phyloP scores from a whole-genome alignment of 2,329 filamentous ascomycete species.

The Fusarium bulbicola region DNA sequence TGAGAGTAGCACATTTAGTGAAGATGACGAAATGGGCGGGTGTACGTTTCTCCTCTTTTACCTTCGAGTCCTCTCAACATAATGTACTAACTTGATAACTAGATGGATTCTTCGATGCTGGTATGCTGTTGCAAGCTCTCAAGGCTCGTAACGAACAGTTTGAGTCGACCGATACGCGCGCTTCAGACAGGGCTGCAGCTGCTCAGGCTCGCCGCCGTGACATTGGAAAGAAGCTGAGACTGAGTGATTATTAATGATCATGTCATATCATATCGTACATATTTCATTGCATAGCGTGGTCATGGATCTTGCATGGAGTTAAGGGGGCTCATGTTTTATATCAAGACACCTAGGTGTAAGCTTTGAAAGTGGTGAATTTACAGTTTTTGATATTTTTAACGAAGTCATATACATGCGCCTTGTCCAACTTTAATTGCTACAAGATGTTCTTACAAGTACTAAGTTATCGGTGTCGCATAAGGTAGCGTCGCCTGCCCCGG shows the following conservation, averaged over 20 bases:
- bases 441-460: background rate
- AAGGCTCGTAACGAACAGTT: constrained; percentile 72
- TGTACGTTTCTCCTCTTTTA: constrained; percentile 69
- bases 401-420: background rate
- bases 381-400: background rate
- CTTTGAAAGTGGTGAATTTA: background rate
- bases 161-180: constrained; percentile 61
- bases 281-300: constrained; percentile 19
- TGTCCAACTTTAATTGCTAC: background rate
- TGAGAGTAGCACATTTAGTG: constrained; percentile 77
- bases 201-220: constrained; percentile 69
- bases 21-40: constrained; percentile 90
- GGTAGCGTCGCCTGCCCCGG: background rate
- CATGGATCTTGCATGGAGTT: constrained; percentile 30
- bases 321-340: constrained; percentile 22
- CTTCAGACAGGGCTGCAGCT: constrained; percentile 68
- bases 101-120: constrained; percentile 98
- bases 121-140: constrained; percentile 89
- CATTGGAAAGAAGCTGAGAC: constrained; percentile 76
- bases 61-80: background rate
- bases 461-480: background rate
- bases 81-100: constrained; percentile 43
- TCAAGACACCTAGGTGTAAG: background rate
- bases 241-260: constrained; percentile 71
- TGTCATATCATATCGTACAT: background rate